These are phyloP conservation scores for Cryptococcus deneoformans DNA, from an alignment of 1,284 basidiomycete species.

Conservation along the genomic window DNA sequence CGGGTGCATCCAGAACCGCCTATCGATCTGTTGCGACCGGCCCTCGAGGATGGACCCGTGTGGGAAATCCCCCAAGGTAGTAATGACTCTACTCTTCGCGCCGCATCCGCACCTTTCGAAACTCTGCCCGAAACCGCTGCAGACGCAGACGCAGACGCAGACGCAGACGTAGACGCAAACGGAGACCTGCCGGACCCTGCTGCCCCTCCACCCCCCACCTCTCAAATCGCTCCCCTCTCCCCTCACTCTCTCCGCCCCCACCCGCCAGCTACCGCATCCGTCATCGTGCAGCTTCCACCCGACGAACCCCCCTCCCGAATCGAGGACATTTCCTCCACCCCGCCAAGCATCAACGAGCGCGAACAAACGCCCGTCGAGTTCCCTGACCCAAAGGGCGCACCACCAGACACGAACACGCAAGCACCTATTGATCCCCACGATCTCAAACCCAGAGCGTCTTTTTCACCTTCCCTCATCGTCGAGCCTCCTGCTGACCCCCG, in stretches of 20 bases:
- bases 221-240: not conserved
- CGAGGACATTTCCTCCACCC: not conserved
- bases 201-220: not conserved
- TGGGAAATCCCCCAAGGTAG: no score
- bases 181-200: no score
- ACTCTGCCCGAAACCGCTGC: no score
- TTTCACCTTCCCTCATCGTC: constrained; percentile 16
- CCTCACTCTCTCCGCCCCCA: not conserved
- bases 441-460: not conserved
- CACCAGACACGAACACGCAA: not conserved
- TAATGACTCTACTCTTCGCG: no score
- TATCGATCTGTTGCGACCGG: no score
- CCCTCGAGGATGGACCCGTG: no score
- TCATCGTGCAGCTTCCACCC: no score
- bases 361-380: not conserved
- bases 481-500: constrained; percentile 4
- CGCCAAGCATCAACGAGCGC: not conserved
- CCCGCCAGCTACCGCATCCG: not conserved
- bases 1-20: no score
- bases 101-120: no score
- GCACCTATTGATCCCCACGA: constrained; percentile 6
- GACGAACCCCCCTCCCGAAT: no score
- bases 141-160: no score
- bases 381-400: not conserved
- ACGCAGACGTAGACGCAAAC: no score